Percentiles rank a stretch among this genome's conserved stretches.
Conservation (phyloP, 352 stramenopile genomes). For the Pythium rhizo-oryzae region DNA sequence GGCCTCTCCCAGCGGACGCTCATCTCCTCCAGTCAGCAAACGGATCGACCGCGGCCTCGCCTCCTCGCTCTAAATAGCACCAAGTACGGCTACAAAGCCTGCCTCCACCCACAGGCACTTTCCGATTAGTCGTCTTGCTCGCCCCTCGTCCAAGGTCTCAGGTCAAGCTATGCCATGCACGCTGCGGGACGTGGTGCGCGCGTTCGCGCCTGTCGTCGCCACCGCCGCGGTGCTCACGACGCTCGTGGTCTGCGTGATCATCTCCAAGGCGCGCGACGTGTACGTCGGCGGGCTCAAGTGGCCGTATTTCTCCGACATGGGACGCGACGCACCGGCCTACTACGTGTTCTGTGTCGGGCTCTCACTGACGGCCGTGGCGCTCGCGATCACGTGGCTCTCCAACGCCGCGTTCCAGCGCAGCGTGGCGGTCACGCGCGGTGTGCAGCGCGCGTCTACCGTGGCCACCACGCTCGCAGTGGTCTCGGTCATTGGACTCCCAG, state of each 20-base stretch:
- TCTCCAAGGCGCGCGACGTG: conserved; percentile 49
- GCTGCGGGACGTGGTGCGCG: conserved; percentile 15
- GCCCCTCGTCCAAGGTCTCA: too few relatives aligned
- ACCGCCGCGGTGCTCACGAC: conserved; percentile 31
- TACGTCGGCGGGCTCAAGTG: conserved; percentile 57
- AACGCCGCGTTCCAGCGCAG: conserved; percentile 51
- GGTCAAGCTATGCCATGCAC: background rate
- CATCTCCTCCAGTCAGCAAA: too few relatives aligned
- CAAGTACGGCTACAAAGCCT: background rate
- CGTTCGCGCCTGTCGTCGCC: conserved; percentile 30
- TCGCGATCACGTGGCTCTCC: conserved; percentile 44
- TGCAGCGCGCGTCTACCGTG: conserved; percentile 13
- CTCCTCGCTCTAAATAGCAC: too few relatives aligned
- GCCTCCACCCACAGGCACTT: too few relatives aligned
- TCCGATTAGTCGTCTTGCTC: too few relatives aligned
- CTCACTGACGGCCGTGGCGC: conserved; percentile 18
- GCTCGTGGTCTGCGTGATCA: conserved; percentile 47
- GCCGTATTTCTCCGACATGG: conserved; percentile 72
- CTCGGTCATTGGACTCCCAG: conserved; percentile 52
- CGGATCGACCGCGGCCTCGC: too few relatives aligned
- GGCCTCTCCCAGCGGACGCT: too few relatives aligned
- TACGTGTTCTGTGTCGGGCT: conserved; percentile 53
- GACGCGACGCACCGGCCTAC: conserved; percentile 56
- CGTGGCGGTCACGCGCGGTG: conserved; percentile 1
- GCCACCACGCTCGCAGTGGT: conserved; percentile 8